Conservation (phyloP, 2,329 filamentous ascomycete genomes). For the Sphaceloma murrayae region DNA sequence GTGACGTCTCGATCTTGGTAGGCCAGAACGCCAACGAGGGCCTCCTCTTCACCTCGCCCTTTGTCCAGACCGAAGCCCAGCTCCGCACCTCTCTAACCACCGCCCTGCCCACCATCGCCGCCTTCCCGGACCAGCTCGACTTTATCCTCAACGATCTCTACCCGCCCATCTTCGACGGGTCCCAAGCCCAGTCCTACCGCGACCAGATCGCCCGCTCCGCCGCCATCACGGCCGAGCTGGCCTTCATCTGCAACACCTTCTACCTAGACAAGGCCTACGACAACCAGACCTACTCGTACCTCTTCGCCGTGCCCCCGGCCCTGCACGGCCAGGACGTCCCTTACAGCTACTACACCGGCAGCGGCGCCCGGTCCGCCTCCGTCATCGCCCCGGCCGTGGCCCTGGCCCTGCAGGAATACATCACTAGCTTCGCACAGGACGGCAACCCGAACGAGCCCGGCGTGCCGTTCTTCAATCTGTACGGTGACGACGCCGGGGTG, state of each 20-base stretch:
- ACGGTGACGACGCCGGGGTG: slow-evolving; percentile 37
- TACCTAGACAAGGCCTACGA: slow-evolving; percentile 40
- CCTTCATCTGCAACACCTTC: slow-evolving; percentile 44
- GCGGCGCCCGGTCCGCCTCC: slow-evolving; percentile 11
- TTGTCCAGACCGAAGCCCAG: slow-evolving; percentile 24
- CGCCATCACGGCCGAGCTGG: slow-evolving; percentile 35
- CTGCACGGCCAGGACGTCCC: slow-evolving; percentile 45
- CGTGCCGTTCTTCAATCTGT: slow-evolving; percentile 39
- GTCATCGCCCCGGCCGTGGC: slow-evolving; percentile 28
- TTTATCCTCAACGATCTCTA: slow-evolving; percentile 41
- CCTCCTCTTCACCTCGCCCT: slow-evolving; percentile 35
- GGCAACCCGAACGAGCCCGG: slow-evolving; percentile 32
- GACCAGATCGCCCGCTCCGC: slow-evolving; percentile 36
- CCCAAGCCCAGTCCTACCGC: slow-evolving; percentile 35
- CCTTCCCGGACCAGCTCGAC: slow-evolving; percentile 27
- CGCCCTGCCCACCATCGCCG: slow-evolving; percentile 25
- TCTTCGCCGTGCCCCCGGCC: slow-evolving; percentile 45
- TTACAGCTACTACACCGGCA: slow-evolving; percentile 45
- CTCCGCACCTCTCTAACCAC: slow-evolving; percentile 25
- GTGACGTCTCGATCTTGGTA: slow-evolving; percentile 37
- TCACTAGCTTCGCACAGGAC: slow-evolving; percentile 35
- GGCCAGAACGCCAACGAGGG: slow-evolving; percentile 40
- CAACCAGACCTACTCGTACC: slow-evolving; percentile 43
- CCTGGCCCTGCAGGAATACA: slow-evolving; percentile 38
- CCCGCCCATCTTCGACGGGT: slow-evolving; percentile 41